Percentiles rank a stretch among this genome's conserved stretches.
These are phyloP conservation scores for Hymenoscyphus fructigenus DNA, from an alignment of 2,329 filamentous ascomycete genomes.

Conservation along the genomic window DNA sequence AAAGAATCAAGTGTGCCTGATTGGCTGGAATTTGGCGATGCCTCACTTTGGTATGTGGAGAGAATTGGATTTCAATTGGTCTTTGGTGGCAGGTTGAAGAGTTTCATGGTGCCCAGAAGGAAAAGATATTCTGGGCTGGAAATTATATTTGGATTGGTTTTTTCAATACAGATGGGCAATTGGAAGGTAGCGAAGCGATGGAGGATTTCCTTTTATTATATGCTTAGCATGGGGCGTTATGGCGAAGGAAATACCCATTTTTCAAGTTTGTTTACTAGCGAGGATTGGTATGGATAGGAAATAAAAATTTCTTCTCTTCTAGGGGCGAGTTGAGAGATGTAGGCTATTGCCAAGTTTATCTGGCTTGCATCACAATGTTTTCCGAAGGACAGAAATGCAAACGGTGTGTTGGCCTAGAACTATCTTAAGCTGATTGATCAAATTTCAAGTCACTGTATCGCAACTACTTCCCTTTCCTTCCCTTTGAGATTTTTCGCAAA, in stretches of 20 bases:
- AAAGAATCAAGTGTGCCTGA: too few species aligned
- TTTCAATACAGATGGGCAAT: neutral
- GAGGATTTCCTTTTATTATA: neutral
- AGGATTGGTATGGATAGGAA: neutral
- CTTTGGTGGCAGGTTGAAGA: neutral
- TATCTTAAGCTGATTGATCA: too few species aligned
- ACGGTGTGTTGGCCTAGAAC: too few species aligned
- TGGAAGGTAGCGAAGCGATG: too few species aligned
- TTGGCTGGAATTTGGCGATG: too few species aligned
- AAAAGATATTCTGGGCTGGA: neutral
- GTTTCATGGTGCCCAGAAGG: neutral
- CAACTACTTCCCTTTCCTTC: too few species aligned
- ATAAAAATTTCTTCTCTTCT: neutral
- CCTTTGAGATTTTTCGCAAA: too few species aligned
- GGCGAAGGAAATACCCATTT: constrained; percentile 2
- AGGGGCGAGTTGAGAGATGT: neutral
- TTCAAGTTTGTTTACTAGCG: neutral
- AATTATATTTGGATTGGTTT: neutral
- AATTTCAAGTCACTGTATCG: too few species aligned
- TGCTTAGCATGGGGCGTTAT: neutral
- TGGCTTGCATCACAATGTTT: too few species aligned
- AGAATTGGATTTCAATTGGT: too few species aligned
- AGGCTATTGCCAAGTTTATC: neutral
- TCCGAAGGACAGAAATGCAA: too few species aligned
- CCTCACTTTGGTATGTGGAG: too few species aligned